A percentile compares a stretch with the other conserved stretches of the same genome.
Conservation (phyloP, 495 filamentous ascomycete genomes). For the Daldinia grandis region DNA sequence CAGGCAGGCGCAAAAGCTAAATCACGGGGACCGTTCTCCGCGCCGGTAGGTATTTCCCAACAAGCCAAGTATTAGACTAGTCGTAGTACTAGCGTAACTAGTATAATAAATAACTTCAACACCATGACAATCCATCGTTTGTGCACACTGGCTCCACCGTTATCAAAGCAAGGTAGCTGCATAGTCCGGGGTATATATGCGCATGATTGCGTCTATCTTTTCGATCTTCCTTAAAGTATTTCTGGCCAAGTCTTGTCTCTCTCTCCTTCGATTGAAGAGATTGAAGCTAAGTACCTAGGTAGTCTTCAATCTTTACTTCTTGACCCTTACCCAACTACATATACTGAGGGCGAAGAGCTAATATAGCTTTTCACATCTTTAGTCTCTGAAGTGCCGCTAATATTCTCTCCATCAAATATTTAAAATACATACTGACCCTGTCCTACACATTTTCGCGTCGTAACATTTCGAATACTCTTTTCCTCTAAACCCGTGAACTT, state of each 20-base stretch:
- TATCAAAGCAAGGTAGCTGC: conserved; percentile 29
- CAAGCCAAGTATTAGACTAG: conserved; percentile 16
- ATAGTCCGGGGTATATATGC: conserved; percentile 9
- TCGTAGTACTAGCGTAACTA: conserved; percentile 11
- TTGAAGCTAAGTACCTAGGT: neutral
- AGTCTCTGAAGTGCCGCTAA: conserved; percentile 6
- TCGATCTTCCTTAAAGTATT: conserved; percentile 14
- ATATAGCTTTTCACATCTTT: neutral
- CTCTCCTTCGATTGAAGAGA: neutral
- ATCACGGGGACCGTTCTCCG: conserved; percentile 27
- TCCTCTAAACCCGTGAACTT: neutral
- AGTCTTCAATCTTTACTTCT: neutral
- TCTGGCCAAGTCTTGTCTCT: conserved; percentile 9
- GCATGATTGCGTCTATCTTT: conserved; percentile 13
- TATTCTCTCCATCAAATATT: neutral
- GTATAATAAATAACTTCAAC: conserved; percentile 25
- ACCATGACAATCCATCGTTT: conserved; percentile 24
- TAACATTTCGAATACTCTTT: neutral
- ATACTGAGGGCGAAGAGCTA: neutral
- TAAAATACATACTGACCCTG: neutral
- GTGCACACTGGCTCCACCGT: conserved; percentile 34
- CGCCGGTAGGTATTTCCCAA: conserved; percentile 26
- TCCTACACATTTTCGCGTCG: neutral
- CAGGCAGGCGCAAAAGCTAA: conserved; percentile 18
- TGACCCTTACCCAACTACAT: neutral